Evolutionary conservation across 208 protist genomes (phyloP).

Genomic region (Naegleria lovaniensis): DNA sequence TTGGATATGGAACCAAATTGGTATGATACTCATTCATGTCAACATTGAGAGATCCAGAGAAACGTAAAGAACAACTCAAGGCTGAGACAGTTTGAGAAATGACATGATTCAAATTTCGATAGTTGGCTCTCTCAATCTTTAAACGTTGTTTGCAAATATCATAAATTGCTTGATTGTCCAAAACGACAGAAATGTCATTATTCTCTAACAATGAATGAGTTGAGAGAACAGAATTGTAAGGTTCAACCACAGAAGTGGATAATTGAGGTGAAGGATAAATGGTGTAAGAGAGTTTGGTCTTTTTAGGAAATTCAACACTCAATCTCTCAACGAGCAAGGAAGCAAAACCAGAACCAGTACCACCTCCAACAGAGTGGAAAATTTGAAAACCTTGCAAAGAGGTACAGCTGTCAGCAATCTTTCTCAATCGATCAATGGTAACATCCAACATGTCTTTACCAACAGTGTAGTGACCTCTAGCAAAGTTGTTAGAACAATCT

Average conservation of each 20-base stretch:
- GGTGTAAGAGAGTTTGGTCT: conserved; percentile 90
- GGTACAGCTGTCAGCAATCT: conserved; percentile 93
- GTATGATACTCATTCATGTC: conserved; percentile 94
- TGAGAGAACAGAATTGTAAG: conserved; percentile 92
- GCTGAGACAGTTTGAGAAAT: conserved; percentile 89
- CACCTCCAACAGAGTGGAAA: conserved; percentile 96
- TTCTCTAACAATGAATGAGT: conserved; percentile 89
- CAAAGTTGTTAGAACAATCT: conserved; percentile 97
- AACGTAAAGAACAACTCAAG: conserved; percentile 86
- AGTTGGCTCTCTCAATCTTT: conserved; percentile 85
- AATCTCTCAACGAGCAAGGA: conserved; percentile 91
- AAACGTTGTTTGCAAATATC: conserved; percentile 85
- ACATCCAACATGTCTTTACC: conserved; percentile 93
- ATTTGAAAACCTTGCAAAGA: conserved; percentile 97
- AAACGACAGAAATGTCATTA: conserved; percentile 82
- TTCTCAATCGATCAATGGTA: conserved; percentile 87
- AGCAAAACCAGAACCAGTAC: conserved; percentile 95
- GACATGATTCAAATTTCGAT: conserved; percentile 90
- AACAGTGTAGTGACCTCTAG: conserved; percentile 94
- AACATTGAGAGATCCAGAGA: conserved; percentile 90
- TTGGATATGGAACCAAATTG: conserved; percentile 93
- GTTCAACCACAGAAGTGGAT: conserved; percentile 90
- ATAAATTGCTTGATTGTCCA: conserved; percentile 94
- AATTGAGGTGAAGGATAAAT: conserved; percentile 90
- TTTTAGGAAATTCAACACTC: conserved; percentile 95